phyloP scores from a whole-genome alignment of 2,329 filamentous ascomycete species.

The Fusarium graminum region DNA sequence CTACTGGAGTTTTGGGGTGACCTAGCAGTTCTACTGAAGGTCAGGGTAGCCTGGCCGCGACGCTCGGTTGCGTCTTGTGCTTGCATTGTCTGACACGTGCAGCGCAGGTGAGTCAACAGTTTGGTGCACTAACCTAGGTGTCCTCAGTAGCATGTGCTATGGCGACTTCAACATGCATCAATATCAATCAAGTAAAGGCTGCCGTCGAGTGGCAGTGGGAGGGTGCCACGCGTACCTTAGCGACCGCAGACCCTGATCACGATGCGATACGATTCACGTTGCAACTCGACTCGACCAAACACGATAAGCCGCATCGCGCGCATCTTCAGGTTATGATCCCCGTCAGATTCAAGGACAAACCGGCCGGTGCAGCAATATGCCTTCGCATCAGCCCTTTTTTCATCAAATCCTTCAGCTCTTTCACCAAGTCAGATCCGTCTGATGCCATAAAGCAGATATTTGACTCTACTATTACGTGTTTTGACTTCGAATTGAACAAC shows the following conservation, averaged over 20 bases:
- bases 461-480: background rate
- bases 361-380: conserved; percentile 3
- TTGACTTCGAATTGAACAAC: conserved; percentile 10
- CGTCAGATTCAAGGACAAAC: conserved; percentile 23
- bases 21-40: conserved; percentile 30
- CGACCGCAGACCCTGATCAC: conserved; percentile 16
- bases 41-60: conserved; percentile 19
- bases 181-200: conserved; percentile 13
- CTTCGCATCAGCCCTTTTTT: conserved; percentile 16
- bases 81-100: background rate
- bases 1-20: conserved; percentile 26
- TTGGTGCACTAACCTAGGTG: background rate
- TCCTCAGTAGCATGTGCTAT: conserved; percentile 7
- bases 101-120: conserved; percentile 2
- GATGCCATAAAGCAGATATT: conserved; percentile 4
- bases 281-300: conserved; percentile 1
- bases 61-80: conserved; percentile 2
- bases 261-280: conserved; percentile 19
- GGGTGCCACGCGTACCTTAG: conserved; percentile 3
- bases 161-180: conserved; percentile 13
- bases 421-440: background rate
- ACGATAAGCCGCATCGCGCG: background rate
- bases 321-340: conserved; percentile 18
- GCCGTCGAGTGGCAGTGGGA: conserved; percentile 17
- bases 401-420: conserved; percentile 9